Evolutionary conservation across 345 rosid species (phyloP), one percentile per base, ranked within the genome.

Genomic region (Salix brachista): DNA sequence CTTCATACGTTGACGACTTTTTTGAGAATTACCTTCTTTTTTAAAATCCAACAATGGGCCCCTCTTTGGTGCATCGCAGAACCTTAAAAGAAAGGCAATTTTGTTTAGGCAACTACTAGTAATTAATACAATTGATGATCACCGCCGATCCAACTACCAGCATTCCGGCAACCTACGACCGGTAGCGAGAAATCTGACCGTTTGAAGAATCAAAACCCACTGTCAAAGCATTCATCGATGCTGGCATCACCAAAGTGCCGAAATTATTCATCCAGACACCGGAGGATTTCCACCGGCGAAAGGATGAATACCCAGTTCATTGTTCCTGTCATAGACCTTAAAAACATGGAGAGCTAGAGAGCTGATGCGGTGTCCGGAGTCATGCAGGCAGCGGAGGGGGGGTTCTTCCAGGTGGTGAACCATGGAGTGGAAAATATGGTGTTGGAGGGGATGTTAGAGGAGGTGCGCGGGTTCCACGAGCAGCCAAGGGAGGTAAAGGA

Each of bases 331-430:
- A 65, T 78, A 17, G 80, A 78, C 80, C 65, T 78, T 32, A 44
- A 32, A 16, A 50, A 42, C 50, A 46, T 72, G 34, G 37, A 25
- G 39, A 52, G 11, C 4, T 4, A 54, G 66, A 69, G 78, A 25
- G 58, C 28, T 8, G 74, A 67, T 52, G 75, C 39, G 39, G 78
- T 79, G n/a, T 65, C 7, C 1, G 28, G 44, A 17, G 36, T 78
- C 25, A 14, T 6, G 32, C 14, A 56, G 25, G 77, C 73, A 5
- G 72, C 81, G 13, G 67, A n/a, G 58, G 12, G 23, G 71, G 82
- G 76, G 5, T 75, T 75, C 54, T 75, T 80, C 36, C 79, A 80
- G 67, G 19, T 80, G 46, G 75, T 80, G 60, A 80, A 70, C 65
- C 83, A 80, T 70, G 83, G 74, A 10, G 18, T 76, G 30, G 48